Conservation (phyloP, 2,329 filamentous ascomycete genomes). For the Colletotrichum spinosum region DNA sequence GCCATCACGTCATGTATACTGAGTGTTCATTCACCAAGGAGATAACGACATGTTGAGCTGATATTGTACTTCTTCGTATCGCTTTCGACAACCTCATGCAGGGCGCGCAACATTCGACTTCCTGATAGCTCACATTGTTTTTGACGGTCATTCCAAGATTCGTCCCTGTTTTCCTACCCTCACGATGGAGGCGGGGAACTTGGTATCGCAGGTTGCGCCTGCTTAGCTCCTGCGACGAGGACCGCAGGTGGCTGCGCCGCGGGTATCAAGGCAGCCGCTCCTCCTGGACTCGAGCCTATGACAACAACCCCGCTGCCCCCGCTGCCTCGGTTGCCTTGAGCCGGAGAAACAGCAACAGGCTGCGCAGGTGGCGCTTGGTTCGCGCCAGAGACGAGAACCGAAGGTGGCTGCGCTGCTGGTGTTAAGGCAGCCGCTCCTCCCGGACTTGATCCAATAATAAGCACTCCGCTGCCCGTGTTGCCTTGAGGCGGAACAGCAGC, state of each 20-base stretch:
- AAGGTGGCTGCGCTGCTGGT: slow-evolving; percentile 5
- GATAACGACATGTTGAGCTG: no score
- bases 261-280: not conserved
- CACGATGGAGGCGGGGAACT: not conserved
- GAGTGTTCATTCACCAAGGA: no score
- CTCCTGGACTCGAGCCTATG: slow-evolving; percentile 24
- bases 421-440: slow-evolving; percentile 10
- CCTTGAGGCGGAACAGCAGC: slow-evolving; percentile 4
- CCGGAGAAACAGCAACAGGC: not conserved
- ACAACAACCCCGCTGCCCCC: slow-evolving; percentile 11
- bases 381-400: not conserved
- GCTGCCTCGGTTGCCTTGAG: slow-evolving; percentile 10
- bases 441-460: slow-evolving; percentile 22
- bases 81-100: no score
- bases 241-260: slow-evolving; percentile 9
- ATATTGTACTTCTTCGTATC: no score
- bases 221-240: slow-evolving; percentile 6
- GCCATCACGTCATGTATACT: no score
- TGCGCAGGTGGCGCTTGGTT: slow-evolving; percentile 8
- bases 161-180: not conserved
- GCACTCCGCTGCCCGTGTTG: slow-evolving; percentile 2
- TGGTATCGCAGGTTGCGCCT: slow-evolving; percentile 9
- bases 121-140: no score
- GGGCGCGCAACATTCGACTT: no score
- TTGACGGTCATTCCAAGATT: no score